Percentiles rank a stretch among this genome's conserved stretches.
Evolutionary conservation across 1,284 basidiomycete genomes (phyloP).

Genomic region (Violaceomyces palustris): DNA sequence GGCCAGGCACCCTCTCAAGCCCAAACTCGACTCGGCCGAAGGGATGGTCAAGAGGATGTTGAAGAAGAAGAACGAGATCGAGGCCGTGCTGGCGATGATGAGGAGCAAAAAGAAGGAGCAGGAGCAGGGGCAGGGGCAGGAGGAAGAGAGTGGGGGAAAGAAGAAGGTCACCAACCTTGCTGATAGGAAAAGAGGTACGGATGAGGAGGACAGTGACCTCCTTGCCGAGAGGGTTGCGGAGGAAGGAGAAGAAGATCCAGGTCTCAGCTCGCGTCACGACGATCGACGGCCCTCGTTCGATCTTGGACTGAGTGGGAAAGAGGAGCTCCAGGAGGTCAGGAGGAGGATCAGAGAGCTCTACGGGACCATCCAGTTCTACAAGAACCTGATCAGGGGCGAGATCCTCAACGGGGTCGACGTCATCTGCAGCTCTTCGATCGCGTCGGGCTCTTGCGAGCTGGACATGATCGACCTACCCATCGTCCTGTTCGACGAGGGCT

Average conservation of each 20-base stretch:
- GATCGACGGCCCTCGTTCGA: not conserved
- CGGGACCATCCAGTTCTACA: slow-evolving; percentile 38
- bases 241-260: too few relatives aligned
- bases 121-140: too few relatives aligned
- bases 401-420: slow-evolving; percentile 54
- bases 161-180: too few relatives aligned
- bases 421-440: slow-evolving; percentile 52
- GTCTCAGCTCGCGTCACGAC: too few relatives aligned
- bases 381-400: slow-evolving; percentile 47
- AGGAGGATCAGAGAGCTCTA: slow-evolving; percentile 33
- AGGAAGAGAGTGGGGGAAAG: too few relatives aligned
- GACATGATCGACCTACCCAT: slow-evolving; percentile 76
- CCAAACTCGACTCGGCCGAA: slow-evolving; percentile 54
- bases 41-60: slow-evolving; percentile 15
- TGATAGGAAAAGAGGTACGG: too few relatives aligned
- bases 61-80: slow-evolving; percentile 18
- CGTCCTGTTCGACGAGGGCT: slow-evolving; percentile 89
- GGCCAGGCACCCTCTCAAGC: slow-evolving; percentile 62
- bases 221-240: too few relatives aligned
- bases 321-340: slow-evolving; percentile 26
- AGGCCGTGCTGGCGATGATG: too few relatives aligned
- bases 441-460: slow-evolving; percentile 24
- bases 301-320: too few relatives aligned
- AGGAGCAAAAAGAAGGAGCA: too few relatives aligned
- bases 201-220: too few relatives aligned